Evolutionary conservation across 208 protist genomes (phyloP).

Genomic region (Crithidia expoeki): DNA sequence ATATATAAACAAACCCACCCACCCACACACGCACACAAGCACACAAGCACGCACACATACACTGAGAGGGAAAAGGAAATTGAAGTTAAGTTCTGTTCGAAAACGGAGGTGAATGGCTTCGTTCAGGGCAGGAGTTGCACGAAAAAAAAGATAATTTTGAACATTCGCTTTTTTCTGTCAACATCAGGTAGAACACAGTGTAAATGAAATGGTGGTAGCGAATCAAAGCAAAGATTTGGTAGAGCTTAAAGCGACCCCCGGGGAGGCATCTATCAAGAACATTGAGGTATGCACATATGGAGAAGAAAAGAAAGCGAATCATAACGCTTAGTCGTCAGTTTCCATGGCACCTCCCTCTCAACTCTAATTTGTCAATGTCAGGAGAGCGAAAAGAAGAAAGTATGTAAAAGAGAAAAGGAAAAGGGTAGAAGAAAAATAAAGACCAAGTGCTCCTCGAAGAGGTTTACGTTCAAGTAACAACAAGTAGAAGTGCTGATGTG

Average conservation of each 20-base stretch:
- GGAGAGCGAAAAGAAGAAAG: conserved; percentile 9
- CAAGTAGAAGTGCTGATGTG: no score
- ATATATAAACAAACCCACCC: no score
- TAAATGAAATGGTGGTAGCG: neutral
- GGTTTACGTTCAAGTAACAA: no score
- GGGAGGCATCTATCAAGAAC: neutral
- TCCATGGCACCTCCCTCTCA: conserved; percentile 5
- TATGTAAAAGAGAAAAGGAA: conserved; percentile 10
- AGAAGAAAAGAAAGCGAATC: conserved; percentile 14
- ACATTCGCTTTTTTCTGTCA: conserved; percentile 13
- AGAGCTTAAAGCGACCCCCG: neutral
- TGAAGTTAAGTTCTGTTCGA: neutral
- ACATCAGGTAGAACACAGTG: neutral
- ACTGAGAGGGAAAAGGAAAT: no score
- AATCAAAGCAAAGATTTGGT: neutral
- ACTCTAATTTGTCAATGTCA: conserved; percentile 9
- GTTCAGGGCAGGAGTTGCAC: neutral
- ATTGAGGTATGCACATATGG: conserved; percentile 13
- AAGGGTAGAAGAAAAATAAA: conserved; percentile 15
- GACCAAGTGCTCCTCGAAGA: no score
- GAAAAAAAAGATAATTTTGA: conserved; percentile 10
- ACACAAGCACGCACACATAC: no score
- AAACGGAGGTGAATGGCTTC: no score
- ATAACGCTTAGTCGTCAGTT: neutral
- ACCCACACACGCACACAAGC: no score